Base-by-base conservation (phyloP, 31 red algal species). In the Odonthalia washingtoniensis region DNA sequence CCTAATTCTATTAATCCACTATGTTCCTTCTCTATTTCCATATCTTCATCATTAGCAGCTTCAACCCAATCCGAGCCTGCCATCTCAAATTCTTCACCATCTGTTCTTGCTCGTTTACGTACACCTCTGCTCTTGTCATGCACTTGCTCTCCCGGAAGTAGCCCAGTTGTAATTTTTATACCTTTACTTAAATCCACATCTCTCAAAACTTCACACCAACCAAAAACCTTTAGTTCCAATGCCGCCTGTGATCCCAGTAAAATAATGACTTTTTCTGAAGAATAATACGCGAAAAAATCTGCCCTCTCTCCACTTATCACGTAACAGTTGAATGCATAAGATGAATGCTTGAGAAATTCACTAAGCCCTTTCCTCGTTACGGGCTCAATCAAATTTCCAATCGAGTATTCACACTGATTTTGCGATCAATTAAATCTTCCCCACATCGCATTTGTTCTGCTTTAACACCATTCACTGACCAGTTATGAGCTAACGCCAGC, bases 291-390 rank as follows among this genome's bases (percentile, higher is more conserved):
- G 21, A 57, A 57, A 57, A 14, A 57, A 57, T 57, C 49, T 9
- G 49, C 9, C 49, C 21, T 57, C 21, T 89, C 37, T 5, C 75
- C 75, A 60, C 37, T 65, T n/a, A 62, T 89, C 9, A 89, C 75
- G 31, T 89, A 89, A 31, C 73, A 61, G 57, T 89, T 79, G 73
- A 89, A 42, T 1, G 75, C 62, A 31, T 89, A 89, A 52, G 72
- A 78, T 27, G 69, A 76, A 60, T 89, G 76, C 30, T 75, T 6
- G 45, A 78, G 64, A 40, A 42, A 62, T 72, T 89, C 86, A 40
- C 80, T 14, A 38, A 89, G 61, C 24, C 64, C 86, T 12, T 75
- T 75, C 31, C n/a, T 24, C 16, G 80, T 28, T 18, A 89, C 76
- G 24, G 80, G 30, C 76, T 79, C 39, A 72, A 69, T 80, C 9